Evolutionary conservation across 1,284 basidiomycete species (phyloP), one percentile per base, ranked within the genome.

Genomic region (Ustilago trichophora): DNA sequence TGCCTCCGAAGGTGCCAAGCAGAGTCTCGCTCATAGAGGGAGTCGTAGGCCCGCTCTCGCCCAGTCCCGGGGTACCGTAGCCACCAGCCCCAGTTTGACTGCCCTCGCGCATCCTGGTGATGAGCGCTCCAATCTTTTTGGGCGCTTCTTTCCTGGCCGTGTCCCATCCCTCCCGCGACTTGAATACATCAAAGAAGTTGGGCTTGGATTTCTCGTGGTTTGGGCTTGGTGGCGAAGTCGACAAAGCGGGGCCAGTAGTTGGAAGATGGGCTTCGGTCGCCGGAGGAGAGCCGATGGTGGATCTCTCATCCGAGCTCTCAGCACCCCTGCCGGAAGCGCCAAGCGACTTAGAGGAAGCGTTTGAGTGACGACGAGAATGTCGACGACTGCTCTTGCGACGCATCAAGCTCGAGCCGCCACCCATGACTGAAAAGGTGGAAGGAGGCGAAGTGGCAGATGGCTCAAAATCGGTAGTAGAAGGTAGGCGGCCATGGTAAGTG

Each of bases 131-230:
- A 22, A 79, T 52, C 54, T 77, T 75, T 51, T 75, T 77, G 12
- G 78, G 77, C n/a, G 75, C 77, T 22, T 77, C 75, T 35, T 77
- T 77, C 4, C 73, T 37, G 3, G 75, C 75, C 2, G 59, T 50
- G 22, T 80, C 78, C 77, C 78, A 79, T 12, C 63, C 70, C 32
- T 80, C 78, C 26, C 72, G 70, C 18, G 66, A 64, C 18, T 77
- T 72, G 36, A 79, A 69, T 3, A 62, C 72, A 7, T 79, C 77
- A 32, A 78, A 57, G 36, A 80, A 72, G 56, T 60, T 60, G 36
- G 63, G 47, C 16, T 51, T 57, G 31, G 43, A 37, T 32, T 60
- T 58, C 18, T 70, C 58, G 4, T 46, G 33, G 24, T 32, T 43
- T 7, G 62, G 68, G 33, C 57, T 62, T 2, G 58, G 67, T 22